Conservation (phyloP, 2,329 filamentous ascomycete species). For the Mariannaea sp. region DNA sequence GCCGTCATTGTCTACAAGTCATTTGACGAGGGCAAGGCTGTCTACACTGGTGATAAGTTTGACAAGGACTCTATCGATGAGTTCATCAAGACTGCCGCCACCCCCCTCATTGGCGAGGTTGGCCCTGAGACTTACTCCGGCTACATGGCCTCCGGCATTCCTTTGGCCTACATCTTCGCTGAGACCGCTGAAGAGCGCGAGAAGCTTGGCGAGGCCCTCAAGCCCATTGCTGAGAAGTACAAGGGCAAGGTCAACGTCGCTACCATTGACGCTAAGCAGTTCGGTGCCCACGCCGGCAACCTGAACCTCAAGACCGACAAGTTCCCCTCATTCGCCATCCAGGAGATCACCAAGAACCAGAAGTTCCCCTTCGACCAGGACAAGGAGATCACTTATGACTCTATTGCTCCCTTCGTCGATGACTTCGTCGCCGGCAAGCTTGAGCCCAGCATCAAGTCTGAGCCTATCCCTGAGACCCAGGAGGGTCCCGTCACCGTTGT, state of each 20-base stretch:
- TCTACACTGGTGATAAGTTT: constrained; percentile 74
- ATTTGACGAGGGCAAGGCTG: constrained; percentile 94
- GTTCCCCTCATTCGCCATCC: constrained; percentile 97
- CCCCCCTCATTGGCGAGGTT: constrained; percentile 91
- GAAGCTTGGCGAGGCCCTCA: constrained; percentile 75
- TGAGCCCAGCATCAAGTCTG: constrained; percentile 96
- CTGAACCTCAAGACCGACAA: constrained; percentile 94
- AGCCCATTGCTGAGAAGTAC: constrained; percentile 86
- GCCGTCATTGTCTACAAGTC: constrained; percentile 94
- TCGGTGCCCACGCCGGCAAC: constrained; percentile 94
- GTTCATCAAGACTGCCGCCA: constrained; percentile 85
- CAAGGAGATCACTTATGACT: constrained; percentile 72
- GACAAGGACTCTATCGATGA: constrained; percentile 77
- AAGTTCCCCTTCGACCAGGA: constrained; percentile 95
- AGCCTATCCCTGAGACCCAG: constrained; percentile 92
- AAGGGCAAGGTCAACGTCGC: constrained; percentile 97
- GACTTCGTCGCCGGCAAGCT: constrained; percentile 86
- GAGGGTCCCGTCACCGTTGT: constrained; percentile 86
- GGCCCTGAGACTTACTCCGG: constrained; percentile 94
- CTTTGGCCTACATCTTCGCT: constrained; percentile 96
- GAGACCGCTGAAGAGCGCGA: constrained; percentile 90
- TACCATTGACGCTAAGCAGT: constrained; percentile 92
- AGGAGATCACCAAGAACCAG: constrained; percentile 92
- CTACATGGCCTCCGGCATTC: constrained; percentile 92
- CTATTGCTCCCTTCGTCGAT: constrained; percentile 81